Conservation (phyloP, 495 filamentous ascomycete genomes). For the Aspergillus sclerotiicarbonarius region DNA sequence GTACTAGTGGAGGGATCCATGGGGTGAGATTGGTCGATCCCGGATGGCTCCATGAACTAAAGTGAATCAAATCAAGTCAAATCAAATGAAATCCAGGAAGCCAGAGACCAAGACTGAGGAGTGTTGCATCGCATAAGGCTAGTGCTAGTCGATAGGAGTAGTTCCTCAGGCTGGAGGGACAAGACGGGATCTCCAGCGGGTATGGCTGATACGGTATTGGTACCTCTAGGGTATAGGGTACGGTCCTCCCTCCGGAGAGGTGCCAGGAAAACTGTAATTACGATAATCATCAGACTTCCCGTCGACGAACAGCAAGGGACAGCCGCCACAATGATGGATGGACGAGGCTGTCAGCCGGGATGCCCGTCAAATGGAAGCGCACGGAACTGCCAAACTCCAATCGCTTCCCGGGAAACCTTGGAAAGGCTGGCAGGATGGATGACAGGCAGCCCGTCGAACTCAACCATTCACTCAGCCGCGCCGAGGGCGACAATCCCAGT, state of each 20-base stretch:
- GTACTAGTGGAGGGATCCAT: not conserved
- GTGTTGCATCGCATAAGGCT: not conserved
- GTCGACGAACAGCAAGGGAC: not conserved
- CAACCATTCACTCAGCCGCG: not conserved
- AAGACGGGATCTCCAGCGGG: not conserved
- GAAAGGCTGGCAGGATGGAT: not conserved
- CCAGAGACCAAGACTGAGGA: not conserved
- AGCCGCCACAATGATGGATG: not conserved
- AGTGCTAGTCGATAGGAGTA: not conserved
- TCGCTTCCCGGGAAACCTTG: not conserved
- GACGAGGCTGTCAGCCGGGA: not conserved
- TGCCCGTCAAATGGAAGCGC: not conserved
- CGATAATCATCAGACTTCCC: no score
- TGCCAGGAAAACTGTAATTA: no score
- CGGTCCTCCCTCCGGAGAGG: no score
- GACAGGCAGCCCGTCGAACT: not conserved
- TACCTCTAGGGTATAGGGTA: no score
- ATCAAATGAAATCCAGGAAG: no score
- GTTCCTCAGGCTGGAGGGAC: not conserved
- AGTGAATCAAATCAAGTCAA: not conserved
- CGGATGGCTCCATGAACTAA: not conserved
- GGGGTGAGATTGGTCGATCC: slow-evolving; percentile 11
- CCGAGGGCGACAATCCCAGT: not conserved
- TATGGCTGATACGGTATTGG: no score
- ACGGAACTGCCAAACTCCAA: not conserved